Evolutionary conservation across 108 stramenopile species (phyloP), one percentile per base, ranked within the genome.

Genomic region (Thalassiosira profunda): DNA sequence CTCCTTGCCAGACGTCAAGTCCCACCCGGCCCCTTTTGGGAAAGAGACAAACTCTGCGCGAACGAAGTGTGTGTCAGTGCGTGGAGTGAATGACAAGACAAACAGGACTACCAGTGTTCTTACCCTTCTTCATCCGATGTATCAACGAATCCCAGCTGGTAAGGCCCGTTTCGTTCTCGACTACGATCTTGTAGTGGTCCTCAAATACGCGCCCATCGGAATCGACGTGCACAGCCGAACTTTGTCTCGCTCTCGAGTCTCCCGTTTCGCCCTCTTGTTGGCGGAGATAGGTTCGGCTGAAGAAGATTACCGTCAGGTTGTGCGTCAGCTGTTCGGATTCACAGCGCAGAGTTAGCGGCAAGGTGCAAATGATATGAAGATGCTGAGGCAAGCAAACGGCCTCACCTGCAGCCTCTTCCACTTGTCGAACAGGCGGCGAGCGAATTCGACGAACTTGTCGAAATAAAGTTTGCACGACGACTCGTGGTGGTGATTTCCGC

Each of bases 291-390:
- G 93, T 94, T 26, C 98, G 82, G 56, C 92, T 94, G 62, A 98
- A 98, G 65, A 96, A 98, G 6, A 97, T 84, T 7, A 98, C 92
- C 2, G 98, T 97, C 18, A 98, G 81, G 21, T 94, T 96, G 78
- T 98, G 98, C 6, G 95, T 90, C 40, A 92, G 84, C 37, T 92
- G 60, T 31, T 20, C n/a, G n/a, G n/a, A n/a, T n/a, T n/a, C n/a
- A n/a, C n/a, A n/a, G n/a, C n/a, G n/a, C n/a, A n/a, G n/a, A n/a
- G n/a, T n/a, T n/a, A n/a, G n/a, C n/a, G n/a, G n/a, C n/a, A 17
- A 12, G 1, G 1, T 52, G 49, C 28, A 53, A 2, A n/a, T 20
- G 21, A 30, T 5, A 20, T 21, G 56, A 73, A 84, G 29, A 76
- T 23, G 18, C 4, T 73, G 43, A 20, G 59, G 40, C 25, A 55